Percentiles rank a stretch among this genome's conserved stretches.
Evolutionary conservation across 352 stramenopile genomes (phyloP).

Genomic region (Chrysophaeum taylorii): DNA sequence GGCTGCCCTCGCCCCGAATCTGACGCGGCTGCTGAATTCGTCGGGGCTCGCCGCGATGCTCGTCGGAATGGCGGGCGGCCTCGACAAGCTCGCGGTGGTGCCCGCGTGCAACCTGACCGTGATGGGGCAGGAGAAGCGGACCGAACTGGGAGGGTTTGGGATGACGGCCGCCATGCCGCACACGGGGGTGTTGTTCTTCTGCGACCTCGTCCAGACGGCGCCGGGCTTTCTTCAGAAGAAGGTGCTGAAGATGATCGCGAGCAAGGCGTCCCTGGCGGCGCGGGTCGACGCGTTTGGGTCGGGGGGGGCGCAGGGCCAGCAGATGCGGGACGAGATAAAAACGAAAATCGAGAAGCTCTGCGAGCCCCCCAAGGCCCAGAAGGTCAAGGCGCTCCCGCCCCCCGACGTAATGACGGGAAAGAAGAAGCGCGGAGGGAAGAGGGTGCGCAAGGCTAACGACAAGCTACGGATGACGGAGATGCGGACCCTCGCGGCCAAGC

Average conservation of each 20-base stretch:
- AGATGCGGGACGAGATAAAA: slow-evolving; percentile 75
- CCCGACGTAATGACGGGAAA: slow-evolving; percentile 85
- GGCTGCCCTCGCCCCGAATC: slow-evolving; percentile 78
- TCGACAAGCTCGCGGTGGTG: slow-evolving; percentile 82
- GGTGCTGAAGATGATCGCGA: slow-evolving; percentile 77
- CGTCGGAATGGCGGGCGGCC: slow-evolving; percentile 80
- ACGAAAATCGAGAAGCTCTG: slow-evolving; percentile 92
- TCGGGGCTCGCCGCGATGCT: slow-evolving; percentile 83
- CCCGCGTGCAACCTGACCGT: slow-evolving; percentile 92
- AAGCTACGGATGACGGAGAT: slow-evolving; percentile 91
- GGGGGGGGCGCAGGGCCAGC: slow-evolving; percentile 53
- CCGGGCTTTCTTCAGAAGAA: slow-evolving; percentile 84
- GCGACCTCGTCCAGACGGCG: slow-evolving; percentile 75
- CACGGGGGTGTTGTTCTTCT: slow-evolving; percentile 81
- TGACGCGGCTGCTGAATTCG: slow-evolving; percentile 82
- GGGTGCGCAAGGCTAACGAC: slow-evolving; percentile 90
- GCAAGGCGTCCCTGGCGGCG: slow-evolving; percentile 73
- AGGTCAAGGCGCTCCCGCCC: slow-evolving; percentile 89
- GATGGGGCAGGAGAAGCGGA: slow-evolving; percentile 83
- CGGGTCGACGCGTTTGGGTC: slow-evolving; percentile 73
- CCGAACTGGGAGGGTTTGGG: slow-evolving; percentile 64
- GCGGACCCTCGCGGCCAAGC: slow-evolving; percentile 86
- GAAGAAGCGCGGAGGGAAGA: slow-evolving; percentile 81
- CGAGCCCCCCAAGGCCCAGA: slow-evolving; percentile 88
- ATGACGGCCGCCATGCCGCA: slow-evolving; percentile 55